A percentile compares a stretch with the other conserved stretches of the same genome.
Evolutionary conservation across 495 filamentous ascomycete genomes (phyloP).

Genomic region (Niebla homalea): DNA sequence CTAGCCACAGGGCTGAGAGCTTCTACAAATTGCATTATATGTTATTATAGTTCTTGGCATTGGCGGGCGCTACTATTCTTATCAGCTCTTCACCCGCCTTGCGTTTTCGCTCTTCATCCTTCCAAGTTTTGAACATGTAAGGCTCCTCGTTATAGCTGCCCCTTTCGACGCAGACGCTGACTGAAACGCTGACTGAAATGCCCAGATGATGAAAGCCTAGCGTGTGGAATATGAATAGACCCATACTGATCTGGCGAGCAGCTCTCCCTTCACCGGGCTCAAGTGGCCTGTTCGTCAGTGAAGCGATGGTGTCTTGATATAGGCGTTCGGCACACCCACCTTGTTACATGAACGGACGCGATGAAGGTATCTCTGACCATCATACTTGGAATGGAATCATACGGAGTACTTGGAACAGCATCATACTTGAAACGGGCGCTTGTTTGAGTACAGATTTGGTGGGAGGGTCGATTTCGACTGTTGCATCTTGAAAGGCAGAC

Average conservation of each 20-base stretch:
- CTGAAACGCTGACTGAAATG: conserved; percentile 30
- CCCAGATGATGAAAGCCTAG: conserved; percentile 98
- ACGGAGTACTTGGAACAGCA: no score
- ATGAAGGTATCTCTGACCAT: conserved; percentile 93
- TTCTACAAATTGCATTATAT: not conserved
- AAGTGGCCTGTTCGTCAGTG: conserved; percentile 68
- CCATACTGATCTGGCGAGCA: conserved; percentile 49
- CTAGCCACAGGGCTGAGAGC: no score
- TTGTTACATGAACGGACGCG: conserved; percentile 95
- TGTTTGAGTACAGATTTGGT: no score
- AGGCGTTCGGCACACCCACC: conserved; percentile 97
- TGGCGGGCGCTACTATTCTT: no score
- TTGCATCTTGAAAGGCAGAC: no score
- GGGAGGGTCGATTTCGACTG: no score
- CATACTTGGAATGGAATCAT: conserved; percentile 43
- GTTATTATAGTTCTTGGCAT: not conserved
- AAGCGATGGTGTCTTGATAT: conserved; percentile 69
- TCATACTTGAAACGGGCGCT: no score
- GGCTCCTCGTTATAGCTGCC: conserved; percentile 20
- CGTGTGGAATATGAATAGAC: conserved; percentile 79
- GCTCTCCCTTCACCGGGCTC: conserved; percentile 76
- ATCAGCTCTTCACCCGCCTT: no score
- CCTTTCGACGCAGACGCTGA: conserved; percentile 28
- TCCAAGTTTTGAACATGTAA: conserved; percentile 95
- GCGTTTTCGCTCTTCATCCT: conserved; percentile 59